Conservation (phyloP, 768 basidiomycete species). For the Lactarius evosmus region DNA sequence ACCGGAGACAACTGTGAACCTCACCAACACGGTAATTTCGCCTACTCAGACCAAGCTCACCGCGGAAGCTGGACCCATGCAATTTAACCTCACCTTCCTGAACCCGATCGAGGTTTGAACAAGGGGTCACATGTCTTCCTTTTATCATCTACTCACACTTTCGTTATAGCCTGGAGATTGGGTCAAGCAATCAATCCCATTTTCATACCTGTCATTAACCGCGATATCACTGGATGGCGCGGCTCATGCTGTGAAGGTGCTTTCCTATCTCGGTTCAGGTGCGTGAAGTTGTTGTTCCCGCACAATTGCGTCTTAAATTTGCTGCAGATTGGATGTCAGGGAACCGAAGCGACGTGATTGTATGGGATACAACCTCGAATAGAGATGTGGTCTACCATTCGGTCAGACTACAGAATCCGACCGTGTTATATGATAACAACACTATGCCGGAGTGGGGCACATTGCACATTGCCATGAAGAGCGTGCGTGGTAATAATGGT, state of each 20-base stretch:
- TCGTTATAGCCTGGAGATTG: constrained; percentile 35
- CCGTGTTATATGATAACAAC: constrained; percentile 14
- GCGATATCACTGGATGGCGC: constrained; percentile 35
- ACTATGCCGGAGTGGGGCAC: constrained; percentile 26
- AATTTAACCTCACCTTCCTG: constrained; percentile 39
- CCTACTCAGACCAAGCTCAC: constrained; percentile 37
- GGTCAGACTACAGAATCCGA: constrained; percentile 6
- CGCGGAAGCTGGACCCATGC: constrained; percentile 36
- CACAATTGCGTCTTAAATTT: not conserved
- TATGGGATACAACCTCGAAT: constrained; percentile 9
- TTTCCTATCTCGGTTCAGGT: constrained; percentile 41
- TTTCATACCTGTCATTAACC: constrained; percentile 39
- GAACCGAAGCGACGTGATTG: constrained; percentile 12
- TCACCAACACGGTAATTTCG: constrained; percentile 33
- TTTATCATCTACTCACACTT: not conserved
- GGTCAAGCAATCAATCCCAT: constrained; percentile 40
- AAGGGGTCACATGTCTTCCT: not conserved
- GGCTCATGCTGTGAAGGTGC: constrained; percentile 38
- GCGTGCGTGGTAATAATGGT: constrained; percentile 12
- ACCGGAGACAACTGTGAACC: constrained; percentile 18
- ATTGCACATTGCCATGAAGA: constrained; percentile 19
- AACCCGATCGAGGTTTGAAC: constrained; percentile 38
- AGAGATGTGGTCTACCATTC: constrained; percentile 21
- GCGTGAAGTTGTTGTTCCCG: not conserved
- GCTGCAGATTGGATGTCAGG: too few species aligned